These are phyloP conservation scores for Vitis amurensis DNA, from an alignment of 164 flowering plant species.

Conservation along the genomic window DNA sequence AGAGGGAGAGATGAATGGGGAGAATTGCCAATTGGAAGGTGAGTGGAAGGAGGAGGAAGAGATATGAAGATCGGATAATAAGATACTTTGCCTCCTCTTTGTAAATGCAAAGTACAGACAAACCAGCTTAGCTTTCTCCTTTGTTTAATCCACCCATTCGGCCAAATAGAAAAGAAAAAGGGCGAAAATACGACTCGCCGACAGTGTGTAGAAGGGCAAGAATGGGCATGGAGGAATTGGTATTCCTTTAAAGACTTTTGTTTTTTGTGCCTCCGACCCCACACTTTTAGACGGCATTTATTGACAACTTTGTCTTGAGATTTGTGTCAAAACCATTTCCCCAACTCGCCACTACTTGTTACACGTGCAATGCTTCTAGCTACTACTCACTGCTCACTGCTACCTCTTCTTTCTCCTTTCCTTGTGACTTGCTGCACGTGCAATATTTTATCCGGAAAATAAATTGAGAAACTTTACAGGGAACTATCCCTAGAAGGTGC, in stretches of 20 bases:
- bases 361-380: too few relatives aligned
- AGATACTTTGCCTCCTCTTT: conserved; percentile 32
- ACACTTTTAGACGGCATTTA: neutral
- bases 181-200: conserved; percentile 17
- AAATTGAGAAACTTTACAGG: too few relatives aligned
- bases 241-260: neutral
- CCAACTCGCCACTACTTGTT: too few relatives aligned
- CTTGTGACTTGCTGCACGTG: neutral
- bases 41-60: conserved; percentile 28
- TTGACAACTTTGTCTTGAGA: conserved; percentile 13
- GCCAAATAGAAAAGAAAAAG: too few relatives aligned
- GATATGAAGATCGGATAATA: conserved; percentile 19
- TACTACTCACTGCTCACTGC: too few relatives aligned
- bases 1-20: neutral
- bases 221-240: conserved; percentile 4
- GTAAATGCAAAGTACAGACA: conserved; percentile 36
- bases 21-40: conserved; percentile 32
- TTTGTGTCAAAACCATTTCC: conserved; percentile 11
- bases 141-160: neutral
- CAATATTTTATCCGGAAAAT: too few relatives aligned
- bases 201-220: conserved; percentile 27
- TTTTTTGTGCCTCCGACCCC: neutral
- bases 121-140: conserved; percentile 30
- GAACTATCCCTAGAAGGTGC: too few relatives aligned
- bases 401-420: neutral